Percentiles rank a stretch among this genome's conserved stretches.
These are phyloP conservation scores for Xylaria sp. DNA, from an alignment of 2,329 filamentous ascomycete genomes.

Conservation along the genomic window DNA sequence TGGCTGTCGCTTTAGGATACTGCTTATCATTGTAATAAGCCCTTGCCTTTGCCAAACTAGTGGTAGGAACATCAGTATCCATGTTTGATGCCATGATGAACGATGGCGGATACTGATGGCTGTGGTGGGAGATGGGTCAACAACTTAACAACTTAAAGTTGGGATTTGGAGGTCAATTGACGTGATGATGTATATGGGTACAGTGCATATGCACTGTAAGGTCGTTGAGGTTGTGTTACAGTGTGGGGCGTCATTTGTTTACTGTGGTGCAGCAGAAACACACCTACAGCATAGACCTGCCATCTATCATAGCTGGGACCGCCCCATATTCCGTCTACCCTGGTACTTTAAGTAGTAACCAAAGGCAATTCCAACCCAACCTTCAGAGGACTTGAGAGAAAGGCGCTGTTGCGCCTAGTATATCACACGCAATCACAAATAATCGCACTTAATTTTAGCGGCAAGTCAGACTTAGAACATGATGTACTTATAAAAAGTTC, in stretches of 20 bases:
- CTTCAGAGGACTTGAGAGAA: no score
- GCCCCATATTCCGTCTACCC: no score
- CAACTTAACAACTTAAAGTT: background rate
- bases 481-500: no score
- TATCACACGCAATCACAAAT: no score
- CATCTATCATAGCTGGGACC: no score
- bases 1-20: slow-evolving; percentile 25
- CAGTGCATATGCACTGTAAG: slow-evolving; percentile 4
- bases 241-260: background rate
- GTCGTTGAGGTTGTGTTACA: background rate
- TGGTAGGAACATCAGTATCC: background rate
- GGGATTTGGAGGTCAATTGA: slow-evolving; percentile 6
- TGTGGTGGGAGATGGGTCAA: background rate
- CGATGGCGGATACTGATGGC: slow-evolving; percentile 2
- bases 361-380: no score
- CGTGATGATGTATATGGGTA: background rate
- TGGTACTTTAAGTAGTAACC: no score
- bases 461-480: no score
- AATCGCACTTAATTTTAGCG: no score
- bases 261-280: background rate
- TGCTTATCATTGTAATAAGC: slow-evolving; percentile 27
- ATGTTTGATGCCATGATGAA: slow-evolving; percentile 23
- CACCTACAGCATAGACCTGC: no score
- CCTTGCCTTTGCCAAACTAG: slow-evolving; percentile 21
- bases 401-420: no score